phyloP scores from a whole-genome alignment of 164 flowering plant genomes.

The Protea cynaroides region DNA sequence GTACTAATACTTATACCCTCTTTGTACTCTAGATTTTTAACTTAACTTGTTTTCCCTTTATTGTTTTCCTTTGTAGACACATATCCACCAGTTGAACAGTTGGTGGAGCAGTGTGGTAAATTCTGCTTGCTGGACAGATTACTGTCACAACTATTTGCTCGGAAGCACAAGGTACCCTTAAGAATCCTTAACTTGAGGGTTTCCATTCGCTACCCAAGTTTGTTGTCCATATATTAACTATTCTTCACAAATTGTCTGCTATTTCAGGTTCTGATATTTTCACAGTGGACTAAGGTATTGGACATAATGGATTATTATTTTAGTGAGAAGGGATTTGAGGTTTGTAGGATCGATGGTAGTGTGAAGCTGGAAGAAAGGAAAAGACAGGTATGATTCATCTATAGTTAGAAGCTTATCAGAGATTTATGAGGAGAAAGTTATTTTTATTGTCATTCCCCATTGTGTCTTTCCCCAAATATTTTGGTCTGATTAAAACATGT shows the following conservation, averaged over 20 bases:
- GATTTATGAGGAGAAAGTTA: not conserved
- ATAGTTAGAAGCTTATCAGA: not conserved
- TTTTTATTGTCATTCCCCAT: not conserved
- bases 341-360: conserved; percentile 88
- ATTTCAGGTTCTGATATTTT: conserved; percentile 79
- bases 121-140: conserved; percentile 74
- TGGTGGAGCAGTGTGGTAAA: conserved; percentile 91
- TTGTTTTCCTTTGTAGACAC: conserved; percentile 31
- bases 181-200: not conserved
- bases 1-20: not conserved
- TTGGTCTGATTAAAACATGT: no score
- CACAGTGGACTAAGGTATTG: conserved; percentile 92
- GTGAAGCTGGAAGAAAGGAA: conserved; percentile 71
- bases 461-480: no score
- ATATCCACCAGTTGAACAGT: conserved; percentile 83
- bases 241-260: conserved; percentile 5
- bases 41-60: conserved; percentile 3
- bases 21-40: not conserved
- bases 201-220: not conserved
- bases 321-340: conserved; percentile 70
- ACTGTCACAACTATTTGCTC: conserved; percentile 44
- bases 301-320: conserved; percentile 93
- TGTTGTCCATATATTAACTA: conserved; percentile 3
- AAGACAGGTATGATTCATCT: conserved; percentile 55
- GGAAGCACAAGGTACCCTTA: conserved; percentile 68